Evolutionary conservation across 2,329 filamentous ascomycete species (phyloP).

Genomic region (Chalara sp.): DNA sequence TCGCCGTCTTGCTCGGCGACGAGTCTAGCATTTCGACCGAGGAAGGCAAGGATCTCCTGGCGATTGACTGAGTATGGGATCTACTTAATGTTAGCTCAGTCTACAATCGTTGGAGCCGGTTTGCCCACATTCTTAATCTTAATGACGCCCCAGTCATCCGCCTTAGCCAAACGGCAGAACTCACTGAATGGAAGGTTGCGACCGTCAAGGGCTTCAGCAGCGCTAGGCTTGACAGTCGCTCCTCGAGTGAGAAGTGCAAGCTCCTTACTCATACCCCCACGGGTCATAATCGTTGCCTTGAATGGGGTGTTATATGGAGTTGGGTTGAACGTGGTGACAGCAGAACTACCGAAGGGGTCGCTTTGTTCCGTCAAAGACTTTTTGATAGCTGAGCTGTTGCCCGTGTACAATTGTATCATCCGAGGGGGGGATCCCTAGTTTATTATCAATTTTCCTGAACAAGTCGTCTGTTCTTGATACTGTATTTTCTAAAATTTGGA

Average conservation of each 20-base stretch:
- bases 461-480: neutral
- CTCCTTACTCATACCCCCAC: slow-evolving; percentile 10
- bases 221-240: slow-evolving; percentile 15
- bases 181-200: slow-evolving; percentile 30
- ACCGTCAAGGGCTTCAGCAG: slow-evolving; percentile 21
- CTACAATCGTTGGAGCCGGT: slow-evolving; percentile 1
- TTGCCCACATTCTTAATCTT: slow-evolving; percentile 30
- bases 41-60: slow-evolving; percentile 49
- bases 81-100: slow-evolving; percentile 28
- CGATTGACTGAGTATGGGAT: slow-evolving; percentile 49
- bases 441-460: neutral
- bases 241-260: slow-evolving; percentile 15
- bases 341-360: neutral
- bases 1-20: slow-evolving; percentile 45
- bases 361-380: neutral
- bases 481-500: neutral
- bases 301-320: neutral
- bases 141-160: slow-evolving; percentile 26
- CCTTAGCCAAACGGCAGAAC: slow-evolving; percentile 21
- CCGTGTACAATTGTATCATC: neutral
- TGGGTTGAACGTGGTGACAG: neutral
- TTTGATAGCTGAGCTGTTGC: neutral
- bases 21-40: slow-evolving; percentile 50
- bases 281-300: neutral
- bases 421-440: neutral